Evolutionary conservation across 2,329 filamentous ascomycete species (phyloP), one percentile per base, ranked within the genome.

Genomic region (Cadophora sp.): DNA sequence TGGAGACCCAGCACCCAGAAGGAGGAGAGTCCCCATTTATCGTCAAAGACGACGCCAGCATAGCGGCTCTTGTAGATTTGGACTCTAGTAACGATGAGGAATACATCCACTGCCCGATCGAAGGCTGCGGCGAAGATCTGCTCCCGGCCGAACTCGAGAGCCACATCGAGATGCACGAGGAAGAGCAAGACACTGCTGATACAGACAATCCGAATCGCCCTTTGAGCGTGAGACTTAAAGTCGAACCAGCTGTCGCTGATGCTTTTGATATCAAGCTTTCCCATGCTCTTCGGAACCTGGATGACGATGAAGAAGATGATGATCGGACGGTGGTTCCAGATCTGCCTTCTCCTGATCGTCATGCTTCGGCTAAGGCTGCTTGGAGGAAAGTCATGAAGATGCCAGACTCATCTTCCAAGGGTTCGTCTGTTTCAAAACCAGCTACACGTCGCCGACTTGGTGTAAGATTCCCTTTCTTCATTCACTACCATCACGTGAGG

Each of bases 61-160:
- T 74, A 40, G 69, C 71, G 1, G 73, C 71, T 16, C 34, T 74
- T 1, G 19, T 70, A 22, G 67, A 67, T 9, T 22, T 64, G 16
- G 69, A 72, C 50, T 66, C 34, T 3, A 56, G 77, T 43, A 76
- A 79, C 11, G 78, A 80, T 48, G 70, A 72, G 8, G 67, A 79
- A 19, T 88, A 87, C 73, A 79, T 83, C 26, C 80, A 84, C 51
- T 90, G 88, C 72, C 83, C 86, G 0, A 71, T 84, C 40, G 83
- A 86, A 19, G 84, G 83, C 26, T 92, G 90, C 74, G 86, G 85
- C 37, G 89, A 92, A 76, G 76, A 82, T n/a, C 77, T 90, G 24
- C 78, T 81, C 7, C 73, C 81, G 8, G 77, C 80, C 19, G 86
- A 90, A 72, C 79, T 91, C 43, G 82, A 86, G 19, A 83, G 81